Evolutionary conservation across 2,329 filamentous ascomycete species (phyloP).

Genomic region (Fusarium humuli): DNA sequence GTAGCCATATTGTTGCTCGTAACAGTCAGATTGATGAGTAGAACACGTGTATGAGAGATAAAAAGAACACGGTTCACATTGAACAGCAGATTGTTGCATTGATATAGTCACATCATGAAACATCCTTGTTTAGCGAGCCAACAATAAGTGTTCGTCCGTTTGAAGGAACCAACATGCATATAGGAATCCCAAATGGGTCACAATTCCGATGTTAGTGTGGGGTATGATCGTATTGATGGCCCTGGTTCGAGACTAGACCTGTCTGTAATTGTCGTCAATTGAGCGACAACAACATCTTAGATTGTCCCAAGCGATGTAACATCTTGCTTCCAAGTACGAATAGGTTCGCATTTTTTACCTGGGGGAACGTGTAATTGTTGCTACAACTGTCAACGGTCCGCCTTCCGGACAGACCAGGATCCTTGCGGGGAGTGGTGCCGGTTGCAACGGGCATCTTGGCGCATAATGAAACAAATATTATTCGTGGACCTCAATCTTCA

Average conservation of each 20-base stretch:
- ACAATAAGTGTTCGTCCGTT: not conserved
- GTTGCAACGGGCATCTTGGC: no score
- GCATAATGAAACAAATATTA: no score
- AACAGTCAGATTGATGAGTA: no score
- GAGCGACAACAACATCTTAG: no score
- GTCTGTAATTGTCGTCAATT: no score
- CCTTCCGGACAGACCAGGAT: not conserved
- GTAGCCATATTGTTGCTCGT: not conserved
- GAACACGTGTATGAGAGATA: not conserved
- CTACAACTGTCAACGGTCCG: not conserved
- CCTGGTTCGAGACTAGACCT: no score
- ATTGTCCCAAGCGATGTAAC: no score
- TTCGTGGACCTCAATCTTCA: no score
- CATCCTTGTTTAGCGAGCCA: not conserved
- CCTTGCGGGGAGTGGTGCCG: not conserved
- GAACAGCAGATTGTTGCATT: not conserved
- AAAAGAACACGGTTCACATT: not conserved
- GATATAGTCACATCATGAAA: not conserved
- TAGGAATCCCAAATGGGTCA: not conserved
- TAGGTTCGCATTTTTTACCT: no score
- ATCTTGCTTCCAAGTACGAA: no score
- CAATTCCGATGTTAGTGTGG: not conserved
- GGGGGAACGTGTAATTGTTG: no score
- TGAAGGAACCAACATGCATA: conserved; percentile 3
- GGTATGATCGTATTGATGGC: not conserved